These are phyloP conservation scores for Suillus subluteus DNA, from an alignment of 768 basidiomycete genomes.

Conservation along the genomic window DNA sequence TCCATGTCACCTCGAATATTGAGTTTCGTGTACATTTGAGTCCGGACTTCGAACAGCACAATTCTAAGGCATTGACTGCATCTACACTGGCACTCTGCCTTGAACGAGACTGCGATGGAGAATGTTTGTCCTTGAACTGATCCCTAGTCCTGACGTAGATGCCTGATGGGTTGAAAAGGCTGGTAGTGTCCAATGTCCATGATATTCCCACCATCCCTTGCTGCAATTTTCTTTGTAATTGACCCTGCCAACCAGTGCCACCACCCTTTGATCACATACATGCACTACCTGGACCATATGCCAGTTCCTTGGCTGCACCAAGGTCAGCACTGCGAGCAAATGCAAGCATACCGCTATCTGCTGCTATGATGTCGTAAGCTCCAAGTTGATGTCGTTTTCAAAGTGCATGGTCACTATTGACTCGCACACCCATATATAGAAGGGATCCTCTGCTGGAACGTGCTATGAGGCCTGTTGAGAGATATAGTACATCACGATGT, in stretches of 20 bases:
- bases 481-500: neutral
- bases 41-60: neutral
- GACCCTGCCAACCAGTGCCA: no score
- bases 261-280: no score
- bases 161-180: neutral
- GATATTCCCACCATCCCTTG: neutral
- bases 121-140: neutral
- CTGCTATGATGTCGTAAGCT: neutral
- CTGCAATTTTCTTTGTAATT: no score
- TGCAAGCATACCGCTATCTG: neutral
- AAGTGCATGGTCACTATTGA: neutral
- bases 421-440: neutral
- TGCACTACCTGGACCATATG: no score
- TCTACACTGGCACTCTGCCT: neutral
- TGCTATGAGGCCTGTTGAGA: neutral
- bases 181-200: neutral
- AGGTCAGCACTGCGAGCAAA: neutral
- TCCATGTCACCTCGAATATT: neutral
- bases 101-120: neutral
- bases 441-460: neutral
- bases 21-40: neutral
- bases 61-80: neutral
- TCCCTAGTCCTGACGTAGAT: neutral
- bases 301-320: neutral
- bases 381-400: neutral